A percentile compares a stretch with the other conserved stretches of the same genome.
These are phyloP conservation scores for Cavenderia fasciculata DNA, from an alignment of 78 protist genomes.

Conservation along the genomic window DNA sequence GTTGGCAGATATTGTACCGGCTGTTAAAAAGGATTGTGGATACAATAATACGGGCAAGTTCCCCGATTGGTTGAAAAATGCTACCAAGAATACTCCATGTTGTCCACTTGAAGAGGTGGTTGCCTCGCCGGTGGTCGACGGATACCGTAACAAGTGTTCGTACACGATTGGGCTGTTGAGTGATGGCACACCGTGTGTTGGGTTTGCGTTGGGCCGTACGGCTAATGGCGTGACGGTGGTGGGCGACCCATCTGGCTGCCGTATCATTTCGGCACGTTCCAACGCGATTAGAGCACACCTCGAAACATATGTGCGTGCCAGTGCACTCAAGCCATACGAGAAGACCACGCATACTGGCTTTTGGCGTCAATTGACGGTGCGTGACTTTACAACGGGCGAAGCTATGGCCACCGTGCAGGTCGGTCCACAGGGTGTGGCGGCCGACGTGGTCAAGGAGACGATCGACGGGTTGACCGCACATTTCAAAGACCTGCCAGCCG, in stretches of 20 bases:
- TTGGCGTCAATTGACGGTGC: constrained; percentile 77
- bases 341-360: constrained; percentile 71
- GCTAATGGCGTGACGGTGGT: constrained; percentile 48
- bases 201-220: constrained; percentile 73
- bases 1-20: neutral
- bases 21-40: constrained; percentile 11
- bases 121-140: constrained; percentile 11
- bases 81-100: neutral
- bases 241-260: constrained; percentile 48
- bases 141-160: constrained; percentile 53
- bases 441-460: constrained; percentile 11
- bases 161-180: constrained; percentile 54
- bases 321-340: constrained; percentile 41
- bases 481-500: neutral
- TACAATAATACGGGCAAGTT: neutral
- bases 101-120: constrained; percentile 56
- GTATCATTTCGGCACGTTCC: constrained; percentile 20
- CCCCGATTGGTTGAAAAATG: constrained; percentile 15
- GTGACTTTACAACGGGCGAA: constrained; percentile 79
- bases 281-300: constrained; percentile 23
- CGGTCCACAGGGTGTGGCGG: constrained; percentile 6
- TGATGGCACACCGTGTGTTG: constrained; percentile 31
- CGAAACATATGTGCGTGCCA: neutral
- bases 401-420: constrained; percentile 71
- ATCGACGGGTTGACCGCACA: neutral